phyloP scores from a whole-genome alignment of 176 grass and related monocot species.

The Carex kokanica region DNA sequence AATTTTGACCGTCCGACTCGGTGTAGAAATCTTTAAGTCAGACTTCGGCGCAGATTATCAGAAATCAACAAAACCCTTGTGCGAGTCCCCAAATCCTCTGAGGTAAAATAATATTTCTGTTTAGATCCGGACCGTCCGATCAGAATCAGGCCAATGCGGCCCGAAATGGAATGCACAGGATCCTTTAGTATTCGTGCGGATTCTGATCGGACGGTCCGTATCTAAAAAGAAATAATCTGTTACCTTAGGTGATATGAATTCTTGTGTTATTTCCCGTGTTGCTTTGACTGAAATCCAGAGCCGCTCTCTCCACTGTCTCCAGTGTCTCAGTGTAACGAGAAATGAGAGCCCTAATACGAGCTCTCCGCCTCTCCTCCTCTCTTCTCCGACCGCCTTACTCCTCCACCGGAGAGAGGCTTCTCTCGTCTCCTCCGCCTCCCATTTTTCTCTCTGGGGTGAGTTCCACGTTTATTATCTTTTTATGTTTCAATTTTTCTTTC shows the following conservation, averaged over 20 bases:
- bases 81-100: no score
- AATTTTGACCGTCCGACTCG: background rate
- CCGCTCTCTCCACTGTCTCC: background rate
- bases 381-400: conserved; percentile 36
- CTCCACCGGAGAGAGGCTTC: background rate
- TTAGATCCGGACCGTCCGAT: no score
- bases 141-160: no score
- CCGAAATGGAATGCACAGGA: no score
- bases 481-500: background rate
- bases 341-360: conserved; percentile 41
- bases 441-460: conserved; percentile 19
- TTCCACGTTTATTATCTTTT: background rate
- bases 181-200: no score
- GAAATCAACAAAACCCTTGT: background rate
- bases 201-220: no score
- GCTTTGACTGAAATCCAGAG: background rate
- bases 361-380: conserved; percentile 26
- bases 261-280: background rate
- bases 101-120: no score
- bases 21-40: background rate
- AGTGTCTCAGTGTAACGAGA: background rate
- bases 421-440: background rate
- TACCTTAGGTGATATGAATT: no score
- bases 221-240: no score
- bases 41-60: background rate